Conservation (phyloP, 805 yeast genomes). For the Blastobotrys muscicola region DNA sequence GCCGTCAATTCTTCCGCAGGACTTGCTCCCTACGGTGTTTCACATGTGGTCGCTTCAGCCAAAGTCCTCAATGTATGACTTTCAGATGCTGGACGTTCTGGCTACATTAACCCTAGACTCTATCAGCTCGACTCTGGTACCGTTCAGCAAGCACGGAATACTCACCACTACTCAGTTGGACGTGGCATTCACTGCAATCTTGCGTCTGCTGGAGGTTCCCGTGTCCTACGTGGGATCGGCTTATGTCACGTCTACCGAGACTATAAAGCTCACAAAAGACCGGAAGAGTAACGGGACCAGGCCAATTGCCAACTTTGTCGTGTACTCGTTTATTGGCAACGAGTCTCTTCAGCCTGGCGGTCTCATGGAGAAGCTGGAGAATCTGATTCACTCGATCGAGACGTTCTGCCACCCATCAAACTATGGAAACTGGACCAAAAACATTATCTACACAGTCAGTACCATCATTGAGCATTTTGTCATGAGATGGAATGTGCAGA, state of each 20-base stretch:
- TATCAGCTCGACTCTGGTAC: constrained; percentile 24
- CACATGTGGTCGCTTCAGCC: constrained; percentile 59
- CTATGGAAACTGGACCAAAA: constrained; percentile 75
- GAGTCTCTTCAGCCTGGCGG: constrained; percentile 34
- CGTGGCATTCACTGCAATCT: constrained; percentile 42
- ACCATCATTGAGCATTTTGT: constrained; percentile 37
- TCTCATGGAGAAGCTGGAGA: constrained; percentile 42
- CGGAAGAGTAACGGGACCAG: constrained; percentile 20
- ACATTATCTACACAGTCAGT: constrained; percentile 56
- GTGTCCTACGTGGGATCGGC: constrained; percentile 38
- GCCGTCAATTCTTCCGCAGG: constrained; percentile 28
- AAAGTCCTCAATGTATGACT: constrained; percentile 44
- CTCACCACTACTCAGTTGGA: constrained; percentile 54
- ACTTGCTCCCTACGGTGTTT: constrained; percentile 57
- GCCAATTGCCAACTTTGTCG: constrained; percentile 42
- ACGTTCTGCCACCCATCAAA: constrained; percentile 91
- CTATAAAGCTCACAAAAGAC: constrained; percentile 16
- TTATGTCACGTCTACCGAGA: constrained; percentile 20
- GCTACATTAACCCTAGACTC: constrained; percentile 44
- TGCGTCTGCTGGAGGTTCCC: constrained; percentile 37
- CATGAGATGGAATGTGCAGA: constrained; percentile 29
- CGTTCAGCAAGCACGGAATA: constrained; percentile 49
- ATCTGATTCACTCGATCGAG: constrained; percentile 57
- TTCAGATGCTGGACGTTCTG: constrained; percentile 53
- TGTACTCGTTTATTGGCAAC: constrained; percentile 50